These are phyloP conservation scores for Wickerhamiella domercqiae DNA, from an alignment of 805 yeast species.

Conservation along the genomic window DNA sequence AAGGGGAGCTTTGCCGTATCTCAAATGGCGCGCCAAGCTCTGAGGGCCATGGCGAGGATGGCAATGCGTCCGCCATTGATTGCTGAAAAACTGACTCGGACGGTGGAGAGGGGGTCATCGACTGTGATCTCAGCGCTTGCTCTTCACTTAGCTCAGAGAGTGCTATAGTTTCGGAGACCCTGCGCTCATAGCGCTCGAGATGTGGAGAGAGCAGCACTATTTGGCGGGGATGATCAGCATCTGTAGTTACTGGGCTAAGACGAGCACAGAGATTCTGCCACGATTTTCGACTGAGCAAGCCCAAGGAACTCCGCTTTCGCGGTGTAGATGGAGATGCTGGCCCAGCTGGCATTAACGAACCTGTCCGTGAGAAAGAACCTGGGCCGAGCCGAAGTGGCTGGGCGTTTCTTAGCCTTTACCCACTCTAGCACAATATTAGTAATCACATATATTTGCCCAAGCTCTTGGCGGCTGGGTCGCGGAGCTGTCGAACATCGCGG, in stretches of 20 bases:
- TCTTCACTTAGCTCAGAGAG: background rate
- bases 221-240: background rate
- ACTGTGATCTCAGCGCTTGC: background rate
- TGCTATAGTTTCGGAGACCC: background rate
- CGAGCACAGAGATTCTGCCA: constrained; percentile 8
- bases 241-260: background rate
- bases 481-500: too few species aligned
- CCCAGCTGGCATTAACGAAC: too few species aligned
- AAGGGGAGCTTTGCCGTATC: background rate
- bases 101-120: background rate
- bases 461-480: too few species aligned
- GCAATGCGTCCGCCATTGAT: background rate
- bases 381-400: too few species aligned
- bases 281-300: constrained; percentile 4
- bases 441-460: too few species aligned
- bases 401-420: too few species aligned
- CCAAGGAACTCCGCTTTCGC: background rate
- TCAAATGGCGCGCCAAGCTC: constrained; percentile 5
- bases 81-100: background rate
- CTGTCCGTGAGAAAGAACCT: too few species aligned
- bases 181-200: constrained; percentile 1
- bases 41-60: background rate
- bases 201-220: constrained; percentile 6
- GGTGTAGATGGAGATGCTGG: constrained; percentile 1
- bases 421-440: too few species aligned